Percentiles rank a stretch among this genome's conserved stretches.
Conservation (phyloP, 306 rosid species). For the Fagus crenata region DNA sequence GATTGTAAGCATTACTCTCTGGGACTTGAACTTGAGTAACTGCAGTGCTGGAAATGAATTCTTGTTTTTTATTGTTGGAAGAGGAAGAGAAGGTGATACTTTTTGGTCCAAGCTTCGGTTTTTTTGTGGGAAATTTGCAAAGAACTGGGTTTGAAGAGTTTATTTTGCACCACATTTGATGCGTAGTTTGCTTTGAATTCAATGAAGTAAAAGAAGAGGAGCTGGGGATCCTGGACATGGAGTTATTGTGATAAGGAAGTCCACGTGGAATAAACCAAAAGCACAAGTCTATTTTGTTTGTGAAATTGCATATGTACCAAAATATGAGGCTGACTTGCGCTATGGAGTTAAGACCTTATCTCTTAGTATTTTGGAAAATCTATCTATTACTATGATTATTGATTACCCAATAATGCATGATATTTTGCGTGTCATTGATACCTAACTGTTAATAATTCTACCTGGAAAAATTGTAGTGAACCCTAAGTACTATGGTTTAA, state of each 20-base stretch:
- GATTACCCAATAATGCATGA: constrained; percentile 6
- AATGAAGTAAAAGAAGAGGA: constrained; percentile 9
- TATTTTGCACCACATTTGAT: constrained; percentile 58
- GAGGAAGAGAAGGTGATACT: constrained; percentile 44
- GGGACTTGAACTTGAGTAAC: constrained; percentile 29
- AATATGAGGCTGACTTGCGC: constrained; percentile 42
- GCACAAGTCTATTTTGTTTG: not conserved
- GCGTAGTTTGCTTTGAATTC: constrained; percentile 7
- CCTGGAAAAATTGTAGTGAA: not conserved
- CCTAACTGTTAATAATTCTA: not conserved
- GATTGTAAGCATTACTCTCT: constrained; percentile 34
- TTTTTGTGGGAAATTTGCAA: constrained; percentile 42
- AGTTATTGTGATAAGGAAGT: constrained; percentile 21
- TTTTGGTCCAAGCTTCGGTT: constrained; percentile 37
- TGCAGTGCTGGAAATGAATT: constrained; percentile 18
- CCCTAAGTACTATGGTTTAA: not conserved
- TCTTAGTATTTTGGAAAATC: constrained; percentile 5
- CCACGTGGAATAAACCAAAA: constrained; percentile 19
- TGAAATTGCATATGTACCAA: constrained; percentile 12
- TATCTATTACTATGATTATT: not conserved
- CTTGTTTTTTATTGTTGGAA: constrained; percentile 34
- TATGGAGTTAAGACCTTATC: constrained; percentile 51
- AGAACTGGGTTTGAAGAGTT: constrained; percentile 43
- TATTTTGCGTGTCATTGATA: constrained; percentile 19
- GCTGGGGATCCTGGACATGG: constrained; percentile 28